Conservation (phyloP, 345 rosid species). For the Euphorbia tirucalli region DNA sequence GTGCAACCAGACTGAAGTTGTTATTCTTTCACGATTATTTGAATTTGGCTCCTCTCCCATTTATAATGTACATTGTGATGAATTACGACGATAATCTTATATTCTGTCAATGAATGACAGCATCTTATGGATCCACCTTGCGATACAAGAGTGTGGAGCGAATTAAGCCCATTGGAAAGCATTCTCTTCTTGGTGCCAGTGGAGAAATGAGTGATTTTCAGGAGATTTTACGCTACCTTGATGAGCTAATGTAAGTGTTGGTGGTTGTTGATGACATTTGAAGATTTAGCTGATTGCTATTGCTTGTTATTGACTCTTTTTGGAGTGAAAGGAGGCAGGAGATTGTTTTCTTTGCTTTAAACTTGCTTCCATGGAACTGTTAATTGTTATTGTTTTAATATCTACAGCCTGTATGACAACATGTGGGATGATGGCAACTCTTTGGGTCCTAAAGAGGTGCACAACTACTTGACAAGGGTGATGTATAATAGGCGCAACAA, state of each 20-base stretch:
- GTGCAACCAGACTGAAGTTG: not conserved
- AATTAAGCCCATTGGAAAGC: constrained; percentile 80
- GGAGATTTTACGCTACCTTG: constrained; percentile 81
- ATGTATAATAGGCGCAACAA: constrained; percentile 98
- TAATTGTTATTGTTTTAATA: constrained; percentile 15
- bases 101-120: constrained; percentile 31
- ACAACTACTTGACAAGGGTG: constrained; percentile 84
- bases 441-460: constrained; percentile 98
- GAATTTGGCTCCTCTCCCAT: not conserved
- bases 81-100: not conserved
- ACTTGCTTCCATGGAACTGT: constrained; percentile 11
- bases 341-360: not conserved
- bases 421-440: constrained; percentile 99
- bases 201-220: constrained; percentile 98
- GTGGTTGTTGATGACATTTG: not conserved
- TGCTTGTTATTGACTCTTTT: not conserved
- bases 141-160: constrained; percentile 92
- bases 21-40: not conserved
- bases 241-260: constrained; percentile 77
- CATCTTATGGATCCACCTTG: constrained; percentile 93
- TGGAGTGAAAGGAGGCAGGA: not conserved
- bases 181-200: constrained; percentile 93
- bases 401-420: constrained; percentile 80
- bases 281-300: not conserved
- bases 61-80: not conserved